A percentile compares a stretch with the other conserved stretches of the same genome.
phyloP scores from a whole-genome alignment of 2,329 filamentous ascomycete species.

The Raffaelea ambrosiae region DNA sequence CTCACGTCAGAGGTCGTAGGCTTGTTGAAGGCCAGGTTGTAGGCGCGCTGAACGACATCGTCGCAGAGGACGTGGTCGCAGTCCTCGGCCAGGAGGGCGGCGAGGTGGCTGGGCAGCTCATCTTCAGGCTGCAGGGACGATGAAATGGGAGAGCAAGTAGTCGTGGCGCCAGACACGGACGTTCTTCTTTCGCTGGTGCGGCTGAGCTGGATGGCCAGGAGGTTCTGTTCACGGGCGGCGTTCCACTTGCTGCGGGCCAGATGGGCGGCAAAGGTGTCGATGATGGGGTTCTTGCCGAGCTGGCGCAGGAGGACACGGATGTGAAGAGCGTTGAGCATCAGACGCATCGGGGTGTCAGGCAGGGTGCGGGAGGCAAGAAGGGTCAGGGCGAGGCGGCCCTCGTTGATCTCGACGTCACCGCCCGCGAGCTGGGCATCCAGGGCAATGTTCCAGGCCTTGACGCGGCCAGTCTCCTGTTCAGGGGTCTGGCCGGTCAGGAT shows the following conservation, averaged over 20 bases:
- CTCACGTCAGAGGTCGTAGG: conserved; percentile 60
- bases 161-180: too few relatives aligned
- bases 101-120: conserved; percentile 58
- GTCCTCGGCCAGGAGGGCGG: conserved; percentile 65
- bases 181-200: too few relatives aligned
- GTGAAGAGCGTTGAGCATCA: conserved; percentile 90
- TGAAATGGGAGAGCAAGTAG: too few relatives aligned
- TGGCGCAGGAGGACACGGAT: conserved; percentile 86
- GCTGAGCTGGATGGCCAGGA: conserved; percentile 34
- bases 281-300: conserved; percentile 54
- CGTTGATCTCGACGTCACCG: conserved; percentile 82
- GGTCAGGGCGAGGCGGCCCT: conserved; percentile 75
- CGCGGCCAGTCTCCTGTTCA: conserved; percentile 75
- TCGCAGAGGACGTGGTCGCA: conserved; percentile 75
- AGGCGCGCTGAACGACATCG: conserved; percentile 71
- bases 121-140: conserved; percentile 14
- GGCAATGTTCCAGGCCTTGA: conserved; percentile 90
- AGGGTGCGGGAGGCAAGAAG: conserved; percentile 82
- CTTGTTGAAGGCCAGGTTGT: conserved; percentile 83
- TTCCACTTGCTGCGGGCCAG: conserved; percentile 75
- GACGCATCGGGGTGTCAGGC: conserved; percentile 68
- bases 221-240: conserved; percentile 60
- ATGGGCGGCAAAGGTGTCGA: conserved; percentile 63
- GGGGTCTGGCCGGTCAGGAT: conserved; percentile 70
- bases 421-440: conserved; percentile 88